Conservation (phyloP, 306 rosid genomes). For the Delonix regia region DNA sequence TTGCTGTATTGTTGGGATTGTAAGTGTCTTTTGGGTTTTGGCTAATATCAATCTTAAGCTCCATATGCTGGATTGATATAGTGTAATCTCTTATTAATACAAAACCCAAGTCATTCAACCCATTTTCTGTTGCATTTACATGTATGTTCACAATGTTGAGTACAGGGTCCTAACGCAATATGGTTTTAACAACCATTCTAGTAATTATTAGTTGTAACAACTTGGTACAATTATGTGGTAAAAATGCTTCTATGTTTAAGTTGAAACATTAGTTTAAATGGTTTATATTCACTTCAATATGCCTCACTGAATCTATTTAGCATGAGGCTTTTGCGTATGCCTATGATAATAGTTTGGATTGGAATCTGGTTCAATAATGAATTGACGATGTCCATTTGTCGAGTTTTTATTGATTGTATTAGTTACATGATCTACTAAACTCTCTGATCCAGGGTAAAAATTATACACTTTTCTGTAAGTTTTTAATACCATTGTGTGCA, state of each 20-base stretch:
- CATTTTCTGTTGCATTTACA: no score
- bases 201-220: background rate
- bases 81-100: no score
- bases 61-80: no score
- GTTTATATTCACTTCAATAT: background rate
- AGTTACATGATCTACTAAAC: background rate
- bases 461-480: constrained; percentile 8
- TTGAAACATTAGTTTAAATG: background rate
- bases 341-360: background rate
- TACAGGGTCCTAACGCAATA: no score
- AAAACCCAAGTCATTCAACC: no score
- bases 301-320: constrained; percentile 3
- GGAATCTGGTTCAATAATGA: constrained; percentile 4
- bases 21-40: no score
- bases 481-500: constrained; percentile 46
- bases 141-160: no score
- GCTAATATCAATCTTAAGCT: no score
- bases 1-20: no score
- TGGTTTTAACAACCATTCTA: background rate
- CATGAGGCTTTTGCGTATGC: constrained; percentile 20
- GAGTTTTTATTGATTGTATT: background rate
- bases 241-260: constrained; percentile 5
- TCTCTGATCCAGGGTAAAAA: background rate
- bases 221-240: constrained; percentile 24
- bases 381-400: background rate